Base-by-base conservation (phyloP, 768 basidiomycete genomes). In the Cubamyces lactineus region DNA sequence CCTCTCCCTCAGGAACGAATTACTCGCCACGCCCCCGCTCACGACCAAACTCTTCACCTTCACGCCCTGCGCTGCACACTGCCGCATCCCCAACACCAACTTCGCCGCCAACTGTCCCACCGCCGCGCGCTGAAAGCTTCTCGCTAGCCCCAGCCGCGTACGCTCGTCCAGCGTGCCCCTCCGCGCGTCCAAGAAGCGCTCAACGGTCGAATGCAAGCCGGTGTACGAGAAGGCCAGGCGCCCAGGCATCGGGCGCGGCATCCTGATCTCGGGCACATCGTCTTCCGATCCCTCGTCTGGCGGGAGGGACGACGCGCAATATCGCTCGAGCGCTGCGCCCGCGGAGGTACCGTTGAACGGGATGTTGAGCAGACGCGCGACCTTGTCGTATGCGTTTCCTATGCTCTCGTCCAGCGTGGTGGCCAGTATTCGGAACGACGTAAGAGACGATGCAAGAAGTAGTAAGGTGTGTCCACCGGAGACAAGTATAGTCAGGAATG, bases 381-480 rank as follows among this genome's bases (percentile, higher is more conserved):
- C 88, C 70, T 93, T 94, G 77, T 98, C 96, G 67, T 92, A 91
- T 0, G 88, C 80, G 50, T 88, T 83, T 1, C 95, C 94, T 21
- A 95, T 83, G 60, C 85, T 86, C 69, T 85, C 84, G 66, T 96
- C 94, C 5, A 77, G 74, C 0, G 90, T 92, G 16, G 87, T 88
- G 0, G 90, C 88, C 28, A 98, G 76, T 41, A 90, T 83, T 61
- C 79, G 78, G 72, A 92, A 97, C 0, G 78, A 74, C 5, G 76
- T 77, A 26, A 74, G 72, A 1, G 87, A 86, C 0, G 72, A 78
- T 0, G 88, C 92, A 12, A 96, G 85, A 1, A 97, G 80, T 40
- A 98, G 81, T 41, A 98, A 79, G 0, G 96, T 95, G 72, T 98
- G 96, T 2, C 96, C 96, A n/a, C 96, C 96, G 0, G 94, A 96